Percentiles rank a stretch among this genome's conserved stretches.
phyloP scores from a whole-genome alignment of 352 stramenopile species.

The Globisporangium irregulare region DNA sequence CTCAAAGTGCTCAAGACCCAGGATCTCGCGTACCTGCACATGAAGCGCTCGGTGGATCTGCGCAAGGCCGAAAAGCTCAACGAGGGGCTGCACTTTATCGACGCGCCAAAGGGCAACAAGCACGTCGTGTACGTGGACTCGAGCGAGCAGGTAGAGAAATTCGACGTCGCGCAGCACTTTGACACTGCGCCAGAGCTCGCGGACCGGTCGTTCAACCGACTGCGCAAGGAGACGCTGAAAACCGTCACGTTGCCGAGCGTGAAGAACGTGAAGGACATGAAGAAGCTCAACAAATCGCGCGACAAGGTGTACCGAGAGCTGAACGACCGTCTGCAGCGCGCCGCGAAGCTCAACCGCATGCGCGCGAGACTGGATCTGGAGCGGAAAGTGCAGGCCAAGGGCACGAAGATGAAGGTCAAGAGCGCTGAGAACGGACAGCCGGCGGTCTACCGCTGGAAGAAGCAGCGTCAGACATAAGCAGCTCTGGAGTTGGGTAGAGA shows the following conservation, averaged over 20 bases:
- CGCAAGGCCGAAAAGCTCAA: constrained; percentile 80
- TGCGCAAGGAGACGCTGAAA: constrained; percentile 58
- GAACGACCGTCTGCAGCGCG: constrained; percentile 60
- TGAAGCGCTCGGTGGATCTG: constrained; percentile 78
- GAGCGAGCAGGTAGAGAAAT: constrained; percentile 66
- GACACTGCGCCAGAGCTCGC: constrained; percentile 76
- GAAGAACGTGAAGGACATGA: constrained; percentile 36
- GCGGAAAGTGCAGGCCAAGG: constrained; percentile 82
- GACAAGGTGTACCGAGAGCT: constrained; percentile 69
- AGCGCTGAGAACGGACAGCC: constrained; percentile 60
- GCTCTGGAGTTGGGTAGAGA: constrained; percentile 5
- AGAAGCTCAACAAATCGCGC: constrained; percentile 59
- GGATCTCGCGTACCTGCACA: constrained; percentile 94
- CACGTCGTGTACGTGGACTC: constrained; percentile 95
- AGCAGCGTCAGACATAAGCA: constrained; percentile 79
- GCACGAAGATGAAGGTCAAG: constrained; percentile 80
- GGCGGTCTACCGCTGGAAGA: constrained; percentile 88
- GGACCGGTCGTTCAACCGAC: constrained; percentile 70
- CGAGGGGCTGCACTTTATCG: constrained; percentile 73
- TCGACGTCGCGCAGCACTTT: constrained; percentile 93
- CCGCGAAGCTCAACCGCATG: constrained; percentile 68
- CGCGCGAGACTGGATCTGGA: constrained; percentile 77
- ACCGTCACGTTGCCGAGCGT: constrained; percentile 32
- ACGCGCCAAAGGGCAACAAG: constrained; percentile 77
- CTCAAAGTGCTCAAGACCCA: constrained; percentile 95